Evolutionary conservation across 2,329 filamentous ascomycete genomes (phyloP).

Genomic region (Pestalotiopsis sp.): DNA sequence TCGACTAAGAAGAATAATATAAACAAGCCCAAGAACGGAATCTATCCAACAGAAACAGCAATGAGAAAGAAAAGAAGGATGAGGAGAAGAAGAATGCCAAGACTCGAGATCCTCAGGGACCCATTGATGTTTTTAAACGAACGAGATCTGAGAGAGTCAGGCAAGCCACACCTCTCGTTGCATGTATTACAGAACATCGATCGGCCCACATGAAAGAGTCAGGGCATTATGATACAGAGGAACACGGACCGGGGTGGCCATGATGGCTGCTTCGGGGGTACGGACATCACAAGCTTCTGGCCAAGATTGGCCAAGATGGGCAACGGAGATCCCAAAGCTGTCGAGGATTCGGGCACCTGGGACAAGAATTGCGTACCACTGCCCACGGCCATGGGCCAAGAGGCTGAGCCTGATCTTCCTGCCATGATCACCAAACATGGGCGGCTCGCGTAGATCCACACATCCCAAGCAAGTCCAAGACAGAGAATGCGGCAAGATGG

Average conservation of each 20-base stretch:
- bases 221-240: constrained; percentile 1
- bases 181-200: not conserved
- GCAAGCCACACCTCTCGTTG: not conserved
- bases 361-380: constrained; percentile 7
- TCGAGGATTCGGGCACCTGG: constrained; percentile 7
- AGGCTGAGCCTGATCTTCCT: constrained; percentile 8
- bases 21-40: constrained; percentile 7
- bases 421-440: constrained; percentile 11
- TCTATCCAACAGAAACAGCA: not conserved
- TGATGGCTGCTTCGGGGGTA: not conserved
- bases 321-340: constrained; percentile 9
- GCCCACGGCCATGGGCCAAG: not conserved
- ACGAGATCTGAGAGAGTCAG: not conserved
- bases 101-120: constrained; percentile 11
- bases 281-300: not conserved
- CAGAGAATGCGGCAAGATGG: constrained; percentile 15
- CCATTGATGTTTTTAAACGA: constrained; percentile 12
- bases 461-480: constrained; percentile 15
- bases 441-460: constrained; percentile 11
- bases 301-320: constrained; percentile 9
- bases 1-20: not conserved
- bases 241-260: not conserved
- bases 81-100: constrained; percentile 5
- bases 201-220: not conserved
- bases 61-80: constrained; percentile 11